These are phyloP conservation scores for Sugiyamaella castrensis DNA, from an alignment of 1,139 yeast genomes.

Conservation along the genomic window DNA sequence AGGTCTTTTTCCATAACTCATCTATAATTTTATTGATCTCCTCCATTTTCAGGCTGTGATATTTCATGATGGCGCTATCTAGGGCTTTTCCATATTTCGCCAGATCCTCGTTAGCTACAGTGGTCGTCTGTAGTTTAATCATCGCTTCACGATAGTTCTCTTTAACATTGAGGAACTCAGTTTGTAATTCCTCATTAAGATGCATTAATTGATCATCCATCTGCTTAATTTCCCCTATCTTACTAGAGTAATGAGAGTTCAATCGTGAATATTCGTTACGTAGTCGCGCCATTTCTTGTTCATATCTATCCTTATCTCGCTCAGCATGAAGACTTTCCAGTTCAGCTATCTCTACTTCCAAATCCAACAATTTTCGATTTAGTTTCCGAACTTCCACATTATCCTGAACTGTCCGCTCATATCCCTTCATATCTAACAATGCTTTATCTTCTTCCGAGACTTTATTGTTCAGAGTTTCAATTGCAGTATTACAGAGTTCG, in stretches of 20 bases:
- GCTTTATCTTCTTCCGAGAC: conserved; percentile 38
- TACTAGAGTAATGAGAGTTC: conserved; percentile 70
- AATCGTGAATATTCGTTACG: conserved; percentile 55
- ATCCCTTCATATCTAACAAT: conserved; percentile 49
- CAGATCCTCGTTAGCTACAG: conserved; percentile 80
- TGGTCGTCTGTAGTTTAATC: conserved; percentile 72
- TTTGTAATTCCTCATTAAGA: conserved; percentile 55
- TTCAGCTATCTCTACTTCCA: conserved; percentile 40
- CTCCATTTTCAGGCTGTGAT: conserved; percentile 86
- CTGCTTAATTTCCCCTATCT: conserved; percentile 82
- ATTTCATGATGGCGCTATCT: conserved; percentile 91
- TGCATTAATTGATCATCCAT: conserved; percentile 66
- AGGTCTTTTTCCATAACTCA: conserved; percentile 91
- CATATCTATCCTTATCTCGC: conserved; percentile 59
- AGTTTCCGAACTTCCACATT: conserved; percentile 52
- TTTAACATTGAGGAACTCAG: conserved; percentile 71
- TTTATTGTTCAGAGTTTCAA: conserved; percentile 21
- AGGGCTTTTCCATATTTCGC: conserved; percentile 79
- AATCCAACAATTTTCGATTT: conserved; percentile 36
- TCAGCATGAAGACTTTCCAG: conserved; percentile 64
- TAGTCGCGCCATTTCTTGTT: conserved; percentile 53
- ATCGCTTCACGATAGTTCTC: conserved; percentile 64
- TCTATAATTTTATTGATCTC: conserved; percentile 85
- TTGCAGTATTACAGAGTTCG: conserved; percentile 20
- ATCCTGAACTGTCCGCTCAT: conserved; percentile 52